phyloP scores from a whole-genome alignment of 257 asterid genomes.

The Petunia secreta region DNA sequence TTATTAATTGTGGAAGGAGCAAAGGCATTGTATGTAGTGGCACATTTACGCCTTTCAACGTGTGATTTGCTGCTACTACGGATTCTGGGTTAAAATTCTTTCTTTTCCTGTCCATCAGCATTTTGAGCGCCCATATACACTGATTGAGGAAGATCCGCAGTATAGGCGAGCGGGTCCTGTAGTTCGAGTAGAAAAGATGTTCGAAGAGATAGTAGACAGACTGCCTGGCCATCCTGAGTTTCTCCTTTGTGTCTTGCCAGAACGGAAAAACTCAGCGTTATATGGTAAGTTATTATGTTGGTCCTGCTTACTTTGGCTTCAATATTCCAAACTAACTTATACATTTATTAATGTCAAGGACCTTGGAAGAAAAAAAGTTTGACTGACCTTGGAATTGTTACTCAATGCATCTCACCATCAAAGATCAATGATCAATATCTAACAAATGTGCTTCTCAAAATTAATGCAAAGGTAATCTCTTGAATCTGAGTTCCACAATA shows the following conservation, averaged over 20 bases:
- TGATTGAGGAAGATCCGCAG: conserved; percentile 82
- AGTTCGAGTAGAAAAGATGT: conserved; percentile 84
- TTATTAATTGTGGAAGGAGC: conserved; percentile 77
- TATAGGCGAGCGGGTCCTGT: conserved; percentile 61
- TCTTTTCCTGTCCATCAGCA: conserved; percentile 48
- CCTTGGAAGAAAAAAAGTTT: conserved; percentile 95
- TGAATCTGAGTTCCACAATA: conserved; percentile 22
- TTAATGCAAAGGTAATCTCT: conserved; percentile 76
- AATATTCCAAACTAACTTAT: conserved; percentile 1
- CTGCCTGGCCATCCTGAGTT: conserved; percentile 72
- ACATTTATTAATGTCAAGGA: conserved; percentile 49
- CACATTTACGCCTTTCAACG: neutral
- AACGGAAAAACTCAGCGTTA: conserved; percentile 73
- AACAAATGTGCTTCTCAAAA: conserved; percentile 86
- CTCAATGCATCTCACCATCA: conserved; percentile 79
- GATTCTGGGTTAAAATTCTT: conserved; percentile 20
- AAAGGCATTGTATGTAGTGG: conserved; percentile 82
- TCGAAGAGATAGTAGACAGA: conserved; percentile 67
- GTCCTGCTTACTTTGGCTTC: neutral
- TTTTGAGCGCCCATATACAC: conserved; percentile 81
- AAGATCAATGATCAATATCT: conserved; percentile 82
- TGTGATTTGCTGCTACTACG: neutral
- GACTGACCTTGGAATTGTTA: conserved; percentile 67
- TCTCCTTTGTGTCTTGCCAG: conserved; percentile 87
- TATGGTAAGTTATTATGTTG: conserved; percentile 57